phyloP scores from a whole-genome alignment of 139 green algal species.

The Klebsormidium nitens region DNA sequence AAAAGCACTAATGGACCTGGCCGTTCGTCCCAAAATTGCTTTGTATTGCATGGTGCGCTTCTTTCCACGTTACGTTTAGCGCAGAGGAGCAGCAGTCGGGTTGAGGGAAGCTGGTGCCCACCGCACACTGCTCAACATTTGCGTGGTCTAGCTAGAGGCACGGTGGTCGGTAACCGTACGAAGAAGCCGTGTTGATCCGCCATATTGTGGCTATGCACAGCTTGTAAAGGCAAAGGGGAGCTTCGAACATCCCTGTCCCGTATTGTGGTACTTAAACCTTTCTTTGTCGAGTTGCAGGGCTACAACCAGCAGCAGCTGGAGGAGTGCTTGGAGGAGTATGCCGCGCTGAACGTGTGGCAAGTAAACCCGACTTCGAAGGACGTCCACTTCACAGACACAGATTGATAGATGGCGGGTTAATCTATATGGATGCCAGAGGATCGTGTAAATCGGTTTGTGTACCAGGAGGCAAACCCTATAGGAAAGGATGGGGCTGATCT shows the following conservation, averaged over 20 bases:
- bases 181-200: neutral
- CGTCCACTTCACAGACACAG: slow-evolving; percentile 36
- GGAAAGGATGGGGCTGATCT: too few species aligned
- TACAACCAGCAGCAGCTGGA: slow-evolving; percentile 47
- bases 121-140: neutral
- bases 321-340: slow-evolving; percentile 65
- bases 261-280: neutral
- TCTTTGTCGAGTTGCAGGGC: slow-evolving; percentile 24
- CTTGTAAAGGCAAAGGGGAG: neutral
- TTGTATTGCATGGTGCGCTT: too few species aligned
- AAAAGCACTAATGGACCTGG: too few species aligned
- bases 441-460: too few species aligned
- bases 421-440: too few species aligned
- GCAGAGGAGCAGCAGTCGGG: too few species aligned
- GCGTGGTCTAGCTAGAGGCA: neutral
- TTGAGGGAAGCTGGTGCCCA: too few species aligned
- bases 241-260: neutral
- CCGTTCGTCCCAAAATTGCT: too few species aligned
- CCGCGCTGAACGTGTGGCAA: slow-evolving; percentile 57
- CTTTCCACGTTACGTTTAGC: too few species aligned
- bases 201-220: neutral
- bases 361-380: slow-evolving; percentile 19
- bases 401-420: too few species aligned
- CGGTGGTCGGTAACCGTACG: neutral
- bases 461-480: too few species aligned